Base-by-base conservation (phyloP, 768 basidiomycete species). In the Leccinum variicolor region DNA sequence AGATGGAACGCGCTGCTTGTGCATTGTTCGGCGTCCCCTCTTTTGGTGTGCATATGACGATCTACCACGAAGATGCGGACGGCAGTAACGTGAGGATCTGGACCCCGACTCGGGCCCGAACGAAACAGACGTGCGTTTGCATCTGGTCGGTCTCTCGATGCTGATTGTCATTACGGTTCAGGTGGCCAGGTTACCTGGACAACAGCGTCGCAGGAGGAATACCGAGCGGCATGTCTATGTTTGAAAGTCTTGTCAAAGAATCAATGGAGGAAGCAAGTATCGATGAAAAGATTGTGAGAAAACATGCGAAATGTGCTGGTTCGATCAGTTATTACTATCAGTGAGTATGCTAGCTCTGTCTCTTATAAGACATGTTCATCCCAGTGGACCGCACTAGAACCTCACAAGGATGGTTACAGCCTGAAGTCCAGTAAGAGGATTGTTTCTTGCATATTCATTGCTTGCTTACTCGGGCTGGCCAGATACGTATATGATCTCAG, bases 161-260 rank as follows among this genome's bases (percentile, higher is more conserved):
- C n/a, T 23, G 46, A 28, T 46, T 26, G 25, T 21, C 28, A 53
- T 36, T 28, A 23, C 26, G 19, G 3, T 50, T 51, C 61, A 89
- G 89, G 31, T 97, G 86, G 81, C 93, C 94, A 6, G 87, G 91
- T 2, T 84, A 80, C 63, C 79, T 97, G 17, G 96, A 98, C 67
- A 98, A 98, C 71, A 87, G 83, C 34, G 90, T 91, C 45, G 94
- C 94, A 3, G 96, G 96, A 0, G 96, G 96, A 3, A 94, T 96
- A 31, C 85, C 93, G 0, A 84, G 87, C 19, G 92, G 94, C 1
- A 85, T 88, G 75, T 67, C 80, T 0, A 73, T 82, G 4, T 83
- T 90, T 50, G 88, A 94, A 50, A 81, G 85, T 2, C 75, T 98
- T 46, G 80, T 95, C 36, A 97, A 96, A 68, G 96, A 98, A 71